Conservation (phyloP, 148 eudicot genomes). For the Diospyros kaki region DNA sequence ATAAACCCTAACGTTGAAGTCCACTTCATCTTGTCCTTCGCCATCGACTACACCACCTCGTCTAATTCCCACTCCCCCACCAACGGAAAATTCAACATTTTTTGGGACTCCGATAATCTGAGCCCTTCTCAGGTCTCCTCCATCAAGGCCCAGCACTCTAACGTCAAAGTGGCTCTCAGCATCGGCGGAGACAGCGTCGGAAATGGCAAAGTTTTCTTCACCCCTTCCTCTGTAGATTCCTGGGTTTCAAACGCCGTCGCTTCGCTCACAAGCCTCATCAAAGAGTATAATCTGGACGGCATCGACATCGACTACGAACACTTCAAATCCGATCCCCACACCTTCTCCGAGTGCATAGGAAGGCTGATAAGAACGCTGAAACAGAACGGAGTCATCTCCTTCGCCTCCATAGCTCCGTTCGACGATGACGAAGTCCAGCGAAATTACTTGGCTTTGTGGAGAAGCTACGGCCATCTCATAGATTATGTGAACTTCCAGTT, state of each 20-base stretch:
- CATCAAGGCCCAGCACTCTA: background rate
- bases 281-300: background rate
- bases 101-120: background rate
- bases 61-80: background rate
- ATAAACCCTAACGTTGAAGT: background rate
- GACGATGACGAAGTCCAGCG: background rate
- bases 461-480: background rate
- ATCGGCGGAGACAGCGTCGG: background rate
- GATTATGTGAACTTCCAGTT: background rate
- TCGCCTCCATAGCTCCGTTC: background rate
- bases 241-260: background rate
- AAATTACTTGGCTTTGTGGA: constrained; percentile 1
- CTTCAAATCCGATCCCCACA: background rate
- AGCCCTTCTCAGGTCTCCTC: background rate
- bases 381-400: background rate
- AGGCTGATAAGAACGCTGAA: background rate
- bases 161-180: background rate
- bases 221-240: background rate
- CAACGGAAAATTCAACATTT: background rate
- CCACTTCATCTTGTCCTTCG: background rate
- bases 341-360: background rate
- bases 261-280: background rate
- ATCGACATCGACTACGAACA: constrained; percentile 1
- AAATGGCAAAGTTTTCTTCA: background rate
- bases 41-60: background rate